Conservation (phyloP, 108 stramenopile species). For the Nitzschia sp. region DNA sequence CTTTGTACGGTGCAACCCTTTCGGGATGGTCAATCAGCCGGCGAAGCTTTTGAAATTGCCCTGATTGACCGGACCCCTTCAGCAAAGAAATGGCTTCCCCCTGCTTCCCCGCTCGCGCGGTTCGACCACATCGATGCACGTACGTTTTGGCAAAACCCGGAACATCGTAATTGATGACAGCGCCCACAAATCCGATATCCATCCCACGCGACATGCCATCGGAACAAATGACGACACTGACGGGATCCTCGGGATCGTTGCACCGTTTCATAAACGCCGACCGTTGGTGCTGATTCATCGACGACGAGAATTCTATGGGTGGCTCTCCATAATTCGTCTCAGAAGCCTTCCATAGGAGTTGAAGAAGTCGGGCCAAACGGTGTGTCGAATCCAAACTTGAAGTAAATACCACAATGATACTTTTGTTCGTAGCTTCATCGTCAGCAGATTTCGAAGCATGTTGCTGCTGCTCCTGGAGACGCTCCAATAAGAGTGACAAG, state of each 20-base stretch:
- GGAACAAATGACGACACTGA: slow-evolving; percentile 74
- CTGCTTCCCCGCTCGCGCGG: slow-evolving; percentile 72
- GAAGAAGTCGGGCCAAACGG: slow-evolving; percentile 86
- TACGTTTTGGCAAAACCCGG: slow-evolving; percentile 83
- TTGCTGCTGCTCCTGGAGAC: slow-evolving; percentile 27
- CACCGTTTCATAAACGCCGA: slow-evolving; percentile 62
- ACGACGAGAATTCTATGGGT: slow-evolving; percentile 77
- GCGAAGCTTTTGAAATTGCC: slow-evolving; percentile 65
- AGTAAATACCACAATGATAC: slow-evolving; percentile 86
- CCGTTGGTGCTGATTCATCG: slow-evolving; percentile 66
- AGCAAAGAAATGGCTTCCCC: slow-evolving; percentile 73
- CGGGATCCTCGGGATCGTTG: slow-evolving; percentile 43
- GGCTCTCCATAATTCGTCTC: slow-evolving; percentile 7
- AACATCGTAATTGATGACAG: slow-evolving; percentile 84
- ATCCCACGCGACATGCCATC: slow-evolving; percentile 89
- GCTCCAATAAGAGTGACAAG: slow-evolving; percentile 76
- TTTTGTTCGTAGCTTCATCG: slow-evolving; percentile 4
- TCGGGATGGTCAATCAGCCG: slow-evolving; percentile 56
- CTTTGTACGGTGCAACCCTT: slow-evolving; percentile 30
- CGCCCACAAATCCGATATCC: slow-evolving; percentile 63
- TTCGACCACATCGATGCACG: slow-evolving; percentile 84
- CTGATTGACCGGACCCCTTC: slow-evolving; percentile 65
- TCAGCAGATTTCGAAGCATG: too few relatives aligned
- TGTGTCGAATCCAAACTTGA: slow-evolving; percentile 95
- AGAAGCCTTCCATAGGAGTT: slow-evolving; percentile 68